Base-by-base conservation (phyloP, 352 stramenopile species). In the Globisporangium yorkense region DNA sequence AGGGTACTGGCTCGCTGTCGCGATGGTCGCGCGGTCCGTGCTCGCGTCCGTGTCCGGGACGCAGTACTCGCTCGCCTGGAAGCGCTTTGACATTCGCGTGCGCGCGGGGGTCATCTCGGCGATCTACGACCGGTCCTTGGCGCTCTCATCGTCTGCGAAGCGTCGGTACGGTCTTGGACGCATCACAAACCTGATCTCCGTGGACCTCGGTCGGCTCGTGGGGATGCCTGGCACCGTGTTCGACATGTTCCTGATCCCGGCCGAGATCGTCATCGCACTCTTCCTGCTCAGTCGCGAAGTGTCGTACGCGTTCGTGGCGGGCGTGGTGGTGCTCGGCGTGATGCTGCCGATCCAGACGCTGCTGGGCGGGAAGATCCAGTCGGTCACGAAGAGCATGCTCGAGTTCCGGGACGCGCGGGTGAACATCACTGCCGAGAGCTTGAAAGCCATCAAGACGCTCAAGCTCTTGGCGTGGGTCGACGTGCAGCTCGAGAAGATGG, bases 291-390 rank as follows among this genome's bases (percentile, higher is more conserved):
- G 77, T 16, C 66, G 80, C 3, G 86, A 91, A 21, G 81, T 96
- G 9, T 89, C 84, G 20, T 89, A 90, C 47, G 88, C 89, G 2
- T 96, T 96, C 54, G 62, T 94, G 8, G 84, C 84, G 1, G 88
- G 88, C 1, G 52, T 96, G 4, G 67, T 83, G 21, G 68, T 96
- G 1, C 63, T 96, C 15, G 73, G 52, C 20, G 64, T 86, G 46
- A 96, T 97, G 84, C 63, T 97, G 8, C 89, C 89, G 2, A 69
- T 97, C 3, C 90, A 97, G 59, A 88, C 77, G 5, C 44, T 78
- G 31, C 56, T 97, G 1, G 88, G 85, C 0, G 73, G 81, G 2
- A 81, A 87, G 44, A 94, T 96, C 55, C 84, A 93, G 55, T 51
- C 54, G 1, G 74, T 90, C 12, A 96, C 86, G 1, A 67, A 58